Conservation (phyloP, 2,329 filamentous ascomycete genomes). For the Pyrenochaeta sp. region DNA sequence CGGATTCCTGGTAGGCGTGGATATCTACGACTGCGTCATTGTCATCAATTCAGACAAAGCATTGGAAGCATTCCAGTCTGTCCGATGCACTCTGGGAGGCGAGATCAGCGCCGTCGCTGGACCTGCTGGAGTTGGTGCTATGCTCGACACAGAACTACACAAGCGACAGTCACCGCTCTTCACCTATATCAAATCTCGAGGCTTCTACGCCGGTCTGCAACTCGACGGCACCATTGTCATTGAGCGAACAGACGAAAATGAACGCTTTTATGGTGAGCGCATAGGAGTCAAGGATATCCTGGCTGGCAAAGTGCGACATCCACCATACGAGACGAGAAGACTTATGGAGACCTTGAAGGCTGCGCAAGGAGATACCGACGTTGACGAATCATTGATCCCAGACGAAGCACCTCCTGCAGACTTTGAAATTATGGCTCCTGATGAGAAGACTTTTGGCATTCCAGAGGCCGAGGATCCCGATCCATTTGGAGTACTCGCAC, state of each 20-base stretch:
- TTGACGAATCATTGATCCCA: constrained; percentile 72
- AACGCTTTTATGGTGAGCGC: constrained; percentile 78
- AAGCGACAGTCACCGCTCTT: constrained; percentile 75
- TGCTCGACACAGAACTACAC: constrained; percentile 73
- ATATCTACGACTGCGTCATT: constrained; percentile 94
- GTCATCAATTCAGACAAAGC: constrained; percentile 89
- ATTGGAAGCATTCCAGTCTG: constrained; percentile 81
- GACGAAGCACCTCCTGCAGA: constrained; percentile 80
- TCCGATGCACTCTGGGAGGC: constrained; percentile 80
- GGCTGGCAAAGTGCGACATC: constrained; percentile 64
- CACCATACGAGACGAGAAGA: constrained; percentile 63
- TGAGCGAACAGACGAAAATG: constrained; percentile 87
- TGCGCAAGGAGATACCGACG: constrained; percentile 81
- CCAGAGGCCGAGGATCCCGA: constrained; percentile 84
- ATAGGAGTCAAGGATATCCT: constrained; percentile 70
- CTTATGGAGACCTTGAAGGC: constrained; percentile 86
- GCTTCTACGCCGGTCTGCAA: constrained; percentile 86
- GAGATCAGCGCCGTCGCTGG: constrained; percentile 80
- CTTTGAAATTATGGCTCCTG: constrained; percentile 60
- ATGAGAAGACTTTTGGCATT: constrained; percentile 73
- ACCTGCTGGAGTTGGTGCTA: constrained; percentile 77
- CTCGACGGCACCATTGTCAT: constrained; percentile 88
- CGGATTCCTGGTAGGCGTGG: constrained; percentile 88
- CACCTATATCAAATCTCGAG: constrained; percentile 88
- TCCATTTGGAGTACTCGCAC: constrained; percentile 85